Percentiles rank a stretch among this genome's conserved stretches.
phyloP scores from a whole-genome alignment of 2,329 filamentous ascomycete species.

The Talaromyces rugulosus region DNA sequence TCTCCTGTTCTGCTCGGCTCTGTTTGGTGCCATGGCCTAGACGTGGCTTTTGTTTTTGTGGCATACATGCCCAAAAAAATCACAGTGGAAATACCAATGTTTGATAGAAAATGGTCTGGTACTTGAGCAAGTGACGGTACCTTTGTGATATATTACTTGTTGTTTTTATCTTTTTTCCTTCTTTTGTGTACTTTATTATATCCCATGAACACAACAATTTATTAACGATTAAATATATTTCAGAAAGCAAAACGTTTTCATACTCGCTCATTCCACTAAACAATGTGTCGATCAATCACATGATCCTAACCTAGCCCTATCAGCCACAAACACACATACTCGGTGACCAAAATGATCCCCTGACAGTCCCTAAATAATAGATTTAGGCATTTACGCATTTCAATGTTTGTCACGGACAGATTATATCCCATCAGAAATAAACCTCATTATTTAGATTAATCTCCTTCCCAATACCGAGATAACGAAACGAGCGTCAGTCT shows the following conservation, averaged over 20 bases:
- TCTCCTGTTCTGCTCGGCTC: constrained; percentile 26
- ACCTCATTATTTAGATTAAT: neutral
- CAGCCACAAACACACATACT: neutral
- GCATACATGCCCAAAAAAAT: too few relatives aligned
- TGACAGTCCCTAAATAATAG: neutral
- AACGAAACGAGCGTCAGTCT: neutral
- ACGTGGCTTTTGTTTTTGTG: neutral
- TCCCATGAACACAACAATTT: neutral
- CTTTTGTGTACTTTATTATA: neutral
- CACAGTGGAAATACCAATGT: neutral
- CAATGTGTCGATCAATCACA: neutral
- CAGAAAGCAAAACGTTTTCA: neutral
- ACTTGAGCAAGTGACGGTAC: neutral
- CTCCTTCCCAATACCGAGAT: neutral
- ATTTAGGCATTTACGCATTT: too few relatives aligned
- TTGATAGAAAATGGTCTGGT: neutral
- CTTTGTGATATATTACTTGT: neutral
- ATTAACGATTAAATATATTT: too few relatives aligned
- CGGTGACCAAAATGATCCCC: neutral
- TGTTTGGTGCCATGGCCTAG: constrained; percentile 27
- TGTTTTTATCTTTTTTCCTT: neutral
- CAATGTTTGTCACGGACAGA: neutral
- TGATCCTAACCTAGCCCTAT: neutral
- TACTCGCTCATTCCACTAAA: neutral
- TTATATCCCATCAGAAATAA: neutral